Percentiles rank a stretch among this genome's conserved stretches.
Conservation (phyloP, 768 basidiomycete genomes). For the Filobasidium wieringae region DNA sequence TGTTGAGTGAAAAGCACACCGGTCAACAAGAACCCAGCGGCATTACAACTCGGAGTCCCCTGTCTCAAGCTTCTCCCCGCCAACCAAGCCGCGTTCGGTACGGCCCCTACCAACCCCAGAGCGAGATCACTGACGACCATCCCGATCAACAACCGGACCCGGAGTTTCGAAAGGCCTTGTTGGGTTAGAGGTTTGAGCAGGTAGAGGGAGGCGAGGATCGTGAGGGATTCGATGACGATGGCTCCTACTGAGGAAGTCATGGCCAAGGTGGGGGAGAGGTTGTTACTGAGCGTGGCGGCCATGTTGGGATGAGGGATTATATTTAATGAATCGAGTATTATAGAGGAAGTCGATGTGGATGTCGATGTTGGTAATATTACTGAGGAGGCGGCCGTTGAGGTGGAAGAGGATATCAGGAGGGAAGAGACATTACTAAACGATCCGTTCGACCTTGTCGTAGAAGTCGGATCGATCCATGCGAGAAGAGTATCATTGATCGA, state of each 20-base stretch:
- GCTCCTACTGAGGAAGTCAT: slow-evolving; percentile 18
- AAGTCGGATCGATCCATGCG: too few species aligned
- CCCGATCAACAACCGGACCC: slow-evolving; percentile 29
- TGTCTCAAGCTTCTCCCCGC: slow-evolving; percentile 20
- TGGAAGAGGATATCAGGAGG: too few species aligned
- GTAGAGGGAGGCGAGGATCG: slow-evolving; percentile 23
- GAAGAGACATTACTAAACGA: too few species aligned
- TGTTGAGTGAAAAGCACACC: slow-evolving; percentile 33
- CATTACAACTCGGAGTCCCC: slow-evolving; percentile 29
- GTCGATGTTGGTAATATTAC: too few species aligned
- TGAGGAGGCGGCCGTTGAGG: too few species aligned
- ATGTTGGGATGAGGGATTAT: too few species aligned
- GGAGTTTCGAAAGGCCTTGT: slow-evolving; percentile 29
- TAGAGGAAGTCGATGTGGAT: too few species aligned
- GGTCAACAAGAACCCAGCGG: slow-evolving; percentile 27
- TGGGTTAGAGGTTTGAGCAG: slow-evolving; percentile 17
- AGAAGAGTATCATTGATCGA: too few species aligned
- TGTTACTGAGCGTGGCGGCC: too few species aligned
- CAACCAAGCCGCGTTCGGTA: slow-evolving; percentile 20
- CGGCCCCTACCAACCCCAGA: slow-evolving; percentile 26
- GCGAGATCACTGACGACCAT: slow-evolving; percentile 35
- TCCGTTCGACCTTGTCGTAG: too few species aligned
- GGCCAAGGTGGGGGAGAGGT: not conserved
- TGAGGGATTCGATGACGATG: slow-evolving; percentile 23
- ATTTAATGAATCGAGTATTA: too few species aligned